These are phyloP conservation scores for Candida arabinofermentans DNA, from an alignment of 805 yeast species.

Conservation along the genomic window DNA sequence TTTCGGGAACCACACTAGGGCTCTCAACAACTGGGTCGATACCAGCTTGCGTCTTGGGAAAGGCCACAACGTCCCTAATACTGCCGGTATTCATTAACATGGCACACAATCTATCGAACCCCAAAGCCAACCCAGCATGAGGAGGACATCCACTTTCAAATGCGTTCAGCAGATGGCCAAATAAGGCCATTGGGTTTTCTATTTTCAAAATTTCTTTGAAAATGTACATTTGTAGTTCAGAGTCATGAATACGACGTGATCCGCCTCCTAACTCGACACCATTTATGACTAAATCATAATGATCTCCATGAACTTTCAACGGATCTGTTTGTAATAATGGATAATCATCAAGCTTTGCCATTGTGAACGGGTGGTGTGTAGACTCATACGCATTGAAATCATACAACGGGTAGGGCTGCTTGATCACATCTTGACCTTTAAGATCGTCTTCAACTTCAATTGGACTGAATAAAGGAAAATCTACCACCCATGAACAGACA, in stretches of 20 bases:
- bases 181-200: slow-evolving; percentile 52
- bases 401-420: slow-evolving; percentile 56
- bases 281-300: slow-evolving; percentile 88
- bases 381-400: slow-evolving; percentile 47
- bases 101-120: slow-evolving; percentile 90
- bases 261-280: slow-evolving; percentile 99
- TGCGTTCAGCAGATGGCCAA: slow-evolving; percentile 83
- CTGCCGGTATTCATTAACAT: slow-evolving; percentile 75
- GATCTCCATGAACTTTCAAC: slow-evolving; percentile 74
- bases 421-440: slow-evolving; percentile 7
- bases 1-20: slow-evolving; percentile 61
- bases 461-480: slow-evolving; percentile 91
- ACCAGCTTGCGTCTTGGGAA: slow-evolving; percentile 91
- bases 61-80: slow-evolving; percentile 91
- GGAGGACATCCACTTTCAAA: slow-evolving; percentile 95
- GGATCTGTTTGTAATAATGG: slow-evolving; percentile 51
- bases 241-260: slow-evolving; percentile 89
- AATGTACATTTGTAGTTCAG: slow-evolving; percentile 68
- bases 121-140: slow-evolving; percentile 95
- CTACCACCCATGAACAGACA: slow-evolving; percentile 82
- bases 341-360: slow-evolving; percentile 74
- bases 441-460: slow-evolving; percentile 33
- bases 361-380: slow-evolving; percentile 97
- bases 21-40: slow-evolving; percentile 83
- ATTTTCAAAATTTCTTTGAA: slow-evolving; percentile 64